These are phyloP conservation scores for Orbilia blumenaviensis DNA, from an alignment of 2,329 filamentous ascomycete species.

Conservation along the genomic window DNA sequence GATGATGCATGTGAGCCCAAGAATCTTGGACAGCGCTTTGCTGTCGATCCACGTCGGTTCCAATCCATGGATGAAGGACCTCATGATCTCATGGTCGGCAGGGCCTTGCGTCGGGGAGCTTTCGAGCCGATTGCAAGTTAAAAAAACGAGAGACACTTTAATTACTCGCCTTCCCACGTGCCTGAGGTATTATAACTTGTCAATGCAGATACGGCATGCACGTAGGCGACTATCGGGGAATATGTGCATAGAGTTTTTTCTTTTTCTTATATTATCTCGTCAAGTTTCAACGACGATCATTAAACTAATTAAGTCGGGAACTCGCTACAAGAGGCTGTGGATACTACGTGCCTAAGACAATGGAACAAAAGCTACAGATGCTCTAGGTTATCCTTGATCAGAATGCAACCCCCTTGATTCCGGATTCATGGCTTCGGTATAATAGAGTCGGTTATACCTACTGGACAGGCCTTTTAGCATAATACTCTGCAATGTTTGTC, in stretches of 20 bases:
- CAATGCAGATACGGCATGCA: not conserved
- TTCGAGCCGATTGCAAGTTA: not conserved
- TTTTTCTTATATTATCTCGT: not conserved
- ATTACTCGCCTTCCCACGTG: not conserved
- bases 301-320: not conserved
- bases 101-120: not conserved
- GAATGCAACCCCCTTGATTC: not conserved
- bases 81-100: not conserved
- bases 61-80: not conserved
- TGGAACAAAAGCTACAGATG: not conserved
- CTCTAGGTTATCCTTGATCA: not conserved
- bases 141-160: not conserved
- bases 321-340: not conserved
- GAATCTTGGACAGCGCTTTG: not conserved
- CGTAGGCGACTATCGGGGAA: constrained; percentile 17
- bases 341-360: not conserved
- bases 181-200: not conserved
- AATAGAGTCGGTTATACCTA: not conserved
- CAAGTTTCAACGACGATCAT: not conserved
- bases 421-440: not conserved
- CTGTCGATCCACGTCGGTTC: not conserved
- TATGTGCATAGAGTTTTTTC: not conserved
- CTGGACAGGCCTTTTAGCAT: no score
- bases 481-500: not conserved
- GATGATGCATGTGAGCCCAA: not conserved